Percentiles rank a stretch among this genome's conserved stretches.
Evolutionary conservation across 768 basidiomycete genomes (phyloP).

Genomic region (Termitomyces sp.): DNA sequence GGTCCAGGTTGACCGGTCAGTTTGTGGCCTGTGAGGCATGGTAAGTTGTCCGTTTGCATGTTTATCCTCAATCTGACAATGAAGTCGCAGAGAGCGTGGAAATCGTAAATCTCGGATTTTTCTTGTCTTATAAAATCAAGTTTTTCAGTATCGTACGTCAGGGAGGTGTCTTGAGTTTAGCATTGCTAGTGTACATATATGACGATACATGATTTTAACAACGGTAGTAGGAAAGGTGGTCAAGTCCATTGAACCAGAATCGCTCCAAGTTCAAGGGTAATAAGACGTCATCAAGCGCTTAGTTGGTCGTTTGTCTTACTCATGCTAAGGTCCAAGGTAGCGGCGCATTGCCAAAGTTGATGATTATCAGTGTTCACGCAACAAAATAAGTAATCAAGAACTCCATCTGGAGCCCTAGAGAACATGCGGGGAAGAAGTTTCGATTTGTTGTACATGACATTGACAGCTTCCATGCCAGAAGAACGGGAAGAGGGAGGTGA

Average conservation of each 20-base stretch:
- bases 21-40: constrained; percentile 19
- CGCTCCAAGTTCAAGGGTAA: not conserved
- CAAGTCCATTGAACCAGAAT: not conserved
- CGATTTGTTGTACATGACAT: no score
- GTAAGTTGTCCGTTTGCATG: not conserved
- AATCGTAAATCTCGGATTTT: no score
- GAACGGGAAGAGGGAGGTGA: no score
- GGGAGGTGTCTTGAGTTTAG: not conserved
- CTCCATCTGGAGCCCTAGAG: no score
- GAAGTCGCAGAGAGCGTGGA: not conserved
- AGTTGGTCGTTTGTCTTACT: no score
- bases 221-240: not conserved
- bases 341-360: no score
- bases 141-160: not conserved
- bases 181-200: not conserved
- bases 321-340: no score
- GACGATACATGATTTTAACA: not conserved
- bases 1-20: constrained; percentile 17
- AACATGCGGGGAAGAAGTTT: no score
- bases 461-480: no score
- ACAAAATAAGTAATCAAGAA: no score
- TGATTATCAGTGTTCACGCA: no score
- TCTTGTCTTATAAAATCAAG: not conserved
- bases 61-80: not conserved
- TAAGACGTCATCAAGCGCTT: not conserved